These are phyloP conservation scores for Brasilioporus rufonigricans DNA, from an alignment of 768 basidiomycete genomes.

Conservation along the genomic window DNA sequence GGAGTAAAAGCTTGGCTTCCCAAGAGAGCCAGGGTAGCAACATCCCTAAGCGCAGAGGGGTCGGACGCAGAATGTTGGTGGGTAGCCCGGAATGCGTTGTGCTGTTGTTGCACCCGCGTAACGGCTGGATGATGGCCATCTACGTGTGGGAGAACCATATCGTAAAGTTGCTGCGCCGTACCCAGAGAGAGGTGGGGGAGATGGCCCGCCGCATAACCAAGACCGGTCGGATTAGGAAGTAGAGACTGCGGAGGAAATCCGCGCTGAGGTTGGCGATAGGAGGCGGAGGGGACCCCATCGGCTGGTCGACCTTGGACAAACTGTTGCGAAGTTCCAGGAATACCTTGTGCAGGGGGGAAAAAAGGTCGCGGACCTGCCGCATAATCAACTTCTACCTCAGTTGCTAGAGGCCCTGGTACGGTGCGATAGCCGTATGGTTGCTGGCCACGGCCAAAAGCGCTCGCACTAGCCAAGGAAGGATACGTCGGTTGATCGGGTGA, in stretches of 20 bases:
- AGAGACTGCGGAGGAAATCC: conserved; percentile 55
- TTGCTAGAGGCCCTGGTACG: conserved; percentile 30
- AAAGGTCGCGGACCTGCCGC: conserved; percentile 56
- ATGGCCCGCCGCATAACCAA: conserved; percentile 53
- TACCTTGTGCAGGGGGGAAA: conserved; percentile 41
- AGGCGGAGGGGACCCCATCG: conserved; percentile 43
- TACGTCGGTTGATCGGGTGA: conserved; percentile 50
- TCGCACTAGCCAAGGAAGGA: conserved; percentile 61
- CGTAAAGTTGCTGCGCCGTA: conserved; percentile 74
- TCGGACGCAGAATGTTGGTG: conserved; percentile 86
- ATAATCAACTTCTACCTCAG: conserved; percentile 48
- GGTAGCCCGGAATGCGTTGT: conserved; percentile 65
- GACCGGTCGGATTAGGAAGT: conserved; percentile 50
- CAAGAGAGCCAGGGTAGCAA: conserved; percentile 61
- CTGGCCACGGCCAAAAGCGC: conserved; percentile 47
- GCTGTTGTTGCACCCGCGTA: conserved; percentile 76
- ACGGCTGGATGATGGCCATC: conserved; percentile 64
- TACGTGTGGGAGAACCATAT: conserved; percentile 60
- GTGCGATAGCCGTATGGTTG: conserved; percentile 52
- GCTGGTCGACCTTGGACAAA: conserved; percentile 52
- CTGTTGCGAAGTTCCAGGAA: conserved; percentile 42
- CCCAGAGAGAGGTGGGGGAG: conserved; percentile 70
- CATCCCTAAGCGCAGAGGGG: conserved; percentile 73
- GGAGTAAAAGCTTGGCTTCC: conserved; percentile 51
- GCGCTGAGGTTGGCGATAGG: conserved; percentile 65